phyloP scores from a whole-genome alignment of 1,284 basidiomycete genomes.

The Coniophora puteana region DNA sequence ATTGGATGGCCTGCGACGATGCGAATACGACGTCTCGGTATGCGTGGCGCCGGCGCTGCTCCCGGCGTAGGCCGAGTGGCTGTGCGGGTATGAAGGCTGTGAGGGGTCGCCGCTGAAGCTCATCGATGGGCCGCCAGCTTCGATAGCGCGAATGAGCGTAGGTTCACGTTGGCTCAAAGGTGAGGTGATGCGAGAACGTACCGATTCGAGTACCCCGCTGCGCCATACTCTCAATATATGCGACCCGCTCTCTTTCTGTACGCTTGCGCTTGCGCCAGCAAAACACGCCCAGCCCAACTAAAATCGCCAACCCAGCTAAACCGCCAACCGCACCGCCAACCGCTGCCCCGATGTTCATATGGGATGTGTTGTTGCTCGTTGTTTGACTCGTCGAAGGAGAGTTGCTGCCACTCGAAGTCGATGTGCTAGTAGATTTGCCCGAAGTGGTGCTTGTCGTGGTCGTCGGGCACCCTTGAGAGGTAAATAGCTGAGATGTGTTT shows the following conservation, averaged over 20 bases:
- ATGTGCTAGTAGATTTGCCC: neutral
- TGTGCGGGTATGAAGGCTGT: neutral
- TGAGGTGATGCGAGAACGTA: neutral
- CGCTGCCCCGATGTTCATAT: neutral
- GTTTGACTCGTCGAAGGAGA: neutral
- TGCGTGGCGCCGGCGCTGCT: neutral
- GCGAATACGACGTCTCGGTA: conserved; percentile 1
- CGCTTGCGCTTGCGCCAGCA: conserved; percentile 4
- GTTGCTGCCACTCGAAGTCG: neutral
- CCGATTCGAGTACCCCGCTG: conserved; percentile 3
- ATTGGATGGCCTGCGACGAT: too few species aligned
- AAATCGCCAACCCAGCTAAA: conserved; percentile 5
- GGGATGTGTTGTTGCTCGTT: neutral
- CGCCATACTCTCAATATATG: neutral
- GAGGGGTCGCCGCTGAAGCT: neutral
- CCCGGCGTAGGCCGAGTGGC: neutral
- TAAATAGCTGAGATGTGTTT: conserved; percentile 25
- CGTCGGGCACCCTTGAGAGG: conserved; percentile 15
- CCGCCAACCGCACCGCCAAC: conserved; percentile 11
- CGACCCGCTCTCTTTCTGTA: conserved; percentile 1
- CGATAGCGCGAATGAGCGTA: neutral
- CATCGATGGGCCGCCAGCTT: neutral
- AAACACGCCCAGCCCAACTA: neutral
- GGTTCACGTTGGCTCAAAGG: neutral
- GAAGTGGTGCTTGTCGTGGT: conserved; percentile 3